Evolutionary conservation across 2,329 filamentous ascomycete genomes (phyloP).

Genomic region (Dactylellina leptospora): DNA sequence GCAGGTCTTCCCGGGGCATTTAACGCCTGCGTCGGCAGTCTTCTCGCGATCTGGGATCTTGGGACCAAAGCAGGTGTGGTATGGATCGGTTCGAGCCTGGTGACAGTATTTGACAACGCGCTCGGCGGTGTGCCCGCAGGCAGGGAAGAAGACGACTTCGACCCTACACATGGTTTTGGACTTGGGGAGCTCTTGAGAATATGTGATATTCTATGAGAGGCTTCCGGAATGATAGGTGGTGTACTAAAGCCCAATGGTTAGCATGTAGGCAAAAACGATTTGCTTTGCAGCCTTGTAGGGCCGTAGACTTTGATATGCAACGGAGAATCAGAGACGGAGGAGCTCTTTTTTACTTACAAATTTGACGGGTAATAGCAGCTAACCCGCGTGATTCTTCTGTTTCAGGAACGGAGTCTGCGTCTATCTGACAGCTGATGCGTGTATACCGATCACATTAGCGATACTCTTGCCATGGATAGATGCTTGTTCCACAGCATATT

Average conservation of each 20-base stretch:
- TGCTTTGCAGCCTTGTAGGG: slow-evolving; percentile 8
- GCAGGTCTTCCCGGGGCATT: slow-evolving; percentile 22
- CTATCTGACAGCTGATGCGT: not conserved
- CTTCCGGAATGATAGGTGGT: slow-evolving; percentile 16
- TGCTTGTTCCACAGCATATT: not conserved
- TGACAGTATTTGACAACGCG: slow-evolving; percentile 76
- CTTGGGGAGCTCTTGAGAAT: not conserved
- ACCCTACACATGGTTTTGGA: slow-evolving; percentile 71
- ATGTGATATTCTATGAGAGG: not conserved
- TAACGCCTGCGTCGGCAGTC: slow-evolving; percentile 65
- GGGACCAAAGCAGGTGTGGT: slow-evolving; percentile 74
- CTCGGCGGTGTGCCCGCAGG: slow-evolving; percentile 69
- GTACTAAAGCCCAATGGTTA: not conserved
- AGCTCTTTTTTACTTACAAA: slow-evolving; percentile 10
- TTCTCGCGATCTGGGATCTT: slow-evolving; percentile 62
- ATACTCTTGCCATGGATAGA: not conserved
- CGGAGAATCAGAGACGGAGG: not conserved
- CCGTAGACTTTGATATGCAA: not conserved
- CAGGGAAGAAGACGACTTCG: slow-evolving; percentile 72
- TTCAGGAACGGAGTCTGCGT: too few species aligned
- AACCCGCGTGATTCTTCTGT: not conserved
- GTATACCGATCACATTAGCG: too few species aligned
- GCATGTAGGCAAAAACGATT: not conserved
- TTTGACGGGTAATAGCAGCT: not conserved
- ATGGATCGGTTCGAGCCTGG: slow-evolving; percentile 75